Conservation (phyloP, 1,284 basidiomycete species). For the Ustilago xerochloae region DNA sequence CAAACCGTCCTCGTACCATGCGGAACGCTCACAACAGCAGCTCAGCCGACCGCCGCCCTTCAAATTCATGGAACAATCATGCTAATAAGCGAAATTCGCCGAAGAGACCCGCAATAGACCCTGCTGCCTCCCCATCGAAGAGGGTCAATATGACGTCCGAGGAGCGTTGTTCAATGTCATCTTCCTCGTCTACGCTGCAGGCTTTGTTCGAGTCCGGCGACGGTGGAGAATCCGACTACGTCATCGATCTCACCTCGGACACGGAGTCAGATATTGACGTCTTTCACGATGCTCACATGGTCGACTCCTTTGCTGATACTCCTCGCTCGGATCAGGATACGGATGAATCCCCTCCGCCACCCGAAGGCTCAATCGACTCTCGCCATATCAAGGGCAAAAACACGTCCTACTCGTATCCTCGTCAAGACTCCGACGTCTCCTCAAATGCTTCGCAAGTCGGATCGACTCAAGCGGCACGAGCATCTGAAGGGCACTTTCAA, state of each 20-base stretch:
- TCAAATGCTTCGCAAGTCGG: constrained; percentile 9
- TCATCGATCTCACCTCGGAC: constrained; percentile 13
- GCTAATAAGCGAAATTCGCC: no score
- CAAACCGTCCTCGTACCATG: no score
- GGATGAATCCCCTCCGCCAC: neutral
- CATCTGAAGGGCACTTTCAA: neutral
- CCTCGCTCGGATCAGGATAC: constrained; percentile 9
- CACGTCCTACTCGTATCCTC: no score
- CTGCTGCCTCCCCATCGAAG: no score
- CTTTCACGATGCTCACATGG: neutral
- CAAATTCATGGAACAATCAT: no score
- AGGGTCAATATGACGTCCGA: no score
- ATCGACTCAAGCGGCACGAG: neutral
- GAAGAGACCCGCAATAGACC: no score
- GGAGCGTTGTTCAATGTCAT: no score
- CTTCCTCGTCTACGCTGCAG: no score
- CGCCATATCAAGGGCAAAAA: neutral
- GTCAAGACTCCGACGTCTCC: no score
- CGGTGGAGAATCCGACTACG: neutral
- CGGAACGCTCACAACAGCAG: no score
- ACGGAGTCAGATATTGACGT: constrained; percentile 12
- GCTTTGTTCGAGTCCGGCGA: neutral
- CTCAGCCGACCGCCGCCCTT: no score
- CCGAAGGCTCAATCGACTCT: neutral
- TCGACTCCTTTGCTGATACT: neutral